phyloP scores from a whole-genome alignment of 768 basidiomycete genomes.

The Thelephora aurantiotincta region DNA sequence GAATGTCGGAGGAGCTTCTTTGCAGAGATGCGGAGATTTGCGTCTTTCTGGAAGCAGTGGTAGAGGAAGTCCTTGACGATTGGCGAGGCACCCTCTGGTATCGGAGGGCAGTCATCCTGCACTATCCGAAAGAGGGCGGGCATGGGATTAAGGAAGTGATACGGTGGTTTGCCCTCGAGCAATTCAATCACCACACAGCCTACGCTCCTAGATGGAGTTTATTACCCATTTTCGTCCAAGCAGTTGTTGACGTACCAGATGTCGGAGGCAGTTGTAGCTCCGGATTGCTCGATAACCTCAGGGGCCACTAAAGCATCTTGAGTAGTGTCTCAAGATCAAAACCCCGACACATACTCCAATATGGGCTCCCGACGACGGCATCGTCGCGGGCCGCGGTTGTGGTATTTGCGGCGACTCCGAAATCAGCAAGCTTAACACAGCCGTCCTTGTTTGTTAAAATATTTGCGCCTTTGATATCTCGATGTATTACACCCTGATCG shows the following conservation, averaged over 20 bases:
- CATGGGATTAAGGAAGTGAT: conserved; percentile 94
- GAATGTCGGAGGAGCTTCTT: conserved; percentile 87
- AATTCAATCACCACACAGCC: conserved; percentile 98
- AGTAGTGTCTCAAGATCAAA: neutral
- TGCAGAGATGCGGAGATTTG: conserved; percentile 86
- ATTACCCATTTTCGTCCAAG: neutral
- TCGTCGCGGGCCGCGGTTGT: conserved; percentile 67
- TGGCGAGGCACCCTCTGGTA: conserved; percentile 89
- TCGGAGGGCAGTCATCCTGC: conserved; percentile 93
- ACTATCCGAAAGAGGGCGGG: conserved; percentile 97
- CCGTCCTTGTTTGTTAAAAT: conserved; percentile 99
- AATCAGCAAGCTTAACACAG: conserved; percentile 96
- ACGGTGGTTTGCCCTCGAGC: conserved; percentile 83
- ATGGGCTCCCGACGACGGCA: conserved; percentile 93
- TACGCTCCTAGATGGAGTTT: conserved; percentile 41
- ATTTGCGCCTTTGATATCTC: conserved; percentile 98
- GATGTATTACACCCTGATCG: conserved; percentile 97
- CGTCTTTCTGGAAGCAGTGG: conserved; percentile 97
- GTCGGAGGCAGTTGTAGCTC: conserved; percentile 93
- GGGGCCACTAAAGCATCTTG: conserved; percentile 64
- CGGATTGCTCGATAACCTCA: conserved; percentile 96
- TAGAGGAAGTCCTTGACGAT: conserved; percentile 94
- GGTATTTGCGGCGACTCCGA: conserved; percentile 83
- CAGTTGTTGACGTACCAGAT: conserved; percentile 55
- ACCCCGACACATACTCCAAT: conserved; percentile 68